Evolutionary conservation across 148 eudicot genomes (phyloP), one percentile per base, ranked within the genome.

Genomic region (Fagopyrum homotropicum): DNA sequence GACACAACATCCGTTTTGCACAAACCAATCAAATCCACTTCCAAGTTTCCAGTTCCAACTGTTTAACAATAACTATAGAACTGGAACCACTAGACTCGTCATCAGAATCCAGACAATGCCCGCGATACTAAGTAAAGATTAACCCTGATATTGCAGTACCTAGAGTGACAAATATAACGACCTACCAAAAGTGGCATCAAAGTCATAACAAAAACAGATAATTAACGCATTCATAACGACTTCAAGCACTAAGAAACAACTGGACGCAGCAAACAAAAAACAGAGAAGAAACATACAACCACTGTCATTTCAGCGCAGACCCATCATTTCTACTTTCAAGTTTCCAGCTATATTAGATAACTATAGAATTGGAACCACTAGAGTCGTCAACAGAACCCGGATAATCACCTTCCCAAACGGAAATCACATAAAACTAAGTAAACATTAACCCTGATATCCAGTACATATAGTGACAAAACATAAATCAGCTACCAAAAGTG

Each of bases 111-210:
- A 35, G 40, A 35, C 40, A 35, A 35, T 35, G 2, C 40, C 40
- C 40, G 40, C 3, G 40, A 35, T 35, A 35, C 40, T 35, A 35
- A 35, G 40, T 35, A 35, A 35, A 35, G 40, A 35, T 35, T 35
- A 35, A 35, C 40, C 40, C 40, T 35, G 35, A 30, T 30, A 30
- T 30, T 30, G 1, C 2, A 2, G 40, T 35, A 35, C 40, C 40
- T 35, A 35, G 40, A 35, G 40, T 35, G 40, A 35, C 40, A 35
- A 35, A 35, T 35, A 35, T 35, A 19, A 60, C 40, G 4, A 26
- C 66, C 35, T 60, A 8, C 66, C 66, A 60, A 60, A 60, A 60
- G 14, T 22, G 35, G 66, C 66, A 60, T 60, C 66, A 7, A 26
- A 22, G 35, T 60, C 35, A 8, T 22, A 22, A 22, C 12, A 26